Conservation (phyloP, 2,329 filamentous ascomycete genomes). For the Colletotrichum destructivum region DNA sequence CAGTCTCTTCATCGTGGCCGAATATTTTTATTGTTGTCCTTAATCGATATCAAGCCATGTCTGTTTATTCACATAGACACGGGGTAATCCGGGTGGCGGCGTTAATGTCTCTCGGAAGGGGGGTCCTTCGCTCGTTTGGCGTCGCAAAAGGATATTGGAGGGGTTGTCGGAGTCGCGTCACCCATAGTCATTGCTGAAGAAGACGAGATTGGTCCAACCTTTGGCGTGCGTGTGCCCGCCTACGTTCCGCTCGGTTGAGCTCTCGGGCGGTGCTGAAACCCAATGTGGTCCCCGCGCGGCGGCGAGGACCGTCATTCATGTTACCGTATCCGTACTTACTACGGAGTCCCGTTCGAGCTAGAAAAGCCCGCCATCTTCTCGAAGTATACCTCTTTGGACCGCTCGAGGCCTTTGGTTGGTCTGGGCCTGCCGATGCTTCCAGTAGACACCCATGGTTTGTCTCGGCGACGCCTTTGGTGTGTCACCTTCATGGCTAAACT, state of each 20-base stretch:
- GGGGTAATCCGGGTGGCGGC: background rate
- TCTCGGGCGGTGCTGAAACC: constrained; percentile 40
- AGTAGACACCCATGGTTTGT: constrained; percentile 23
- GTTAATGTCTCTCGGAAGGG: background rate
- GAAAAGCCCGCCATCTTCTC: constrained; percentile 33
- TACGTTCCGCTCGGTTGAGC: constrained; percentile 26
- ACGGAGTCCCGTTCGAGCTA: constrained; percentile 16
- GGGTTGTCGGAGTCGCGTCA: background rate
- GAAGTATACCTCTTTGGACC: constrained; percentile 37
- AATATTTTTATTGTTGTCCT: background rate
- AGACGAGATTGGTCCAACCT: background rate
- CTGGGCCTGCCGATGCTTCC: constrained; percentile 20
- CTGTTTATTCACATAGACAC: background rate
- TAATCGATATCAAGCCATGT: constrained; percentile 1
- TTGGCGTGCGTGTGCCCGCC: background rate
- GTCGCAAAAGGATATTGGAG: constrained; percentile 7
- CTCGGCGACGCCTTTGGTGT: constrained; percentile 37
- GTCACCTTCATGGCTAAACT: constrained; percentile 9
- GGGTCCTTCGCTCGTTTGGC: background rate
- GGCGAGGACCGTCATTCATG: constrained; percentile 11
- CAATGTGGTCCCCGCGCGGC: constrained; percentile 17
- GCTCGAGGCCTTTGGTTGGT: constrained; percentile 26
- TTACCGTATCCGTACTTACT: background rate
- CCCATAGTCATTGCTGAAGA: constrained; percentile 26
- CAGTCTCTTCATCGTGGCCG: constrained; percentile 23